Conservation (phyloP, 2,329 filamentous ascomycete species). For the Zymoseptoria brevis region DNA sequence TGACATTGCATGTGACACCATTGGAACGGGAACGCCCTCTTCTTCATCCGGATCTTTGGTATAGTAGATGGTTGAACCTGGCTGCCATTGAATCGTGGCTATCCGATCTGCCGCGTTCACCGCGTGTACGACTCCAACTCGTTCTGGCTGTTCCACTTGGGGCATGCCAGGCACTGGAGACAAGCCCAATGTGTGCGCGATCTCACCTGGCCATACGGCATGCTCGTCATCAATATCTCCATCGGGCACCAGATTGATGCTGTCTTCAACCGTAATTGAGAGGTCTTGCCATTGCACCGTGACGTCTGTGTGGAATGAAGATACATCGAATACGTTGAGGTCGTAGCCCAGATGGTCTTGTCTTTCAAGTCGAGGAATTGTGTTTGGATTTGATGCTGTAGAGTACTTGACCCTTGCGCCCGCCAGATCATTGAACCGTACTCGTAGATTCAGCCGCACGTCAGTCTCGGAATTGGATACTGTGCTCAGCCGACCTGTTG, state of each 20-base stretch:
- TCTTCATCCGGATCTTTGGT: constrained; percentile 42
- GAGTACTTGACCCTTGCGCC: constrained; percentile 47
- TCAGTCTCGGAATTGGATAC: constrained; percentile 30
- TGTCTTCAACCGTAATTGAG: constrained; percentile 40
- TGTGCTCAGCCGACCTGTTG: constrained; percentile 10
- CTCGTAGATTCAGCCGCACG: constrained; percentile 27
- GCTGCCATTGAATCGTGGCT: constrained; percentile 48
- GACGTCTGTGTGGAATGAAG: constrained; percentile 42
- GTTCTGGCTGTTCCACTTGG: constrained; percentile 31
- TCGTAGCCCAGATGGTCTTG: constrained; percentile 48
- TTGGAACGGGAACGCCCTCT: constrained; percentile 29
- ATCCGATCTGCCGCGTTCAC: constrained; percentile 50
- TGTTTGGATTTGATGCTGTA: constrained; percentile 31
- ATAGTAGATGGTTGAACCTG: constrained; percentile 49
- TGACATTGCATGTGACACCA: constrained; percentile 13
- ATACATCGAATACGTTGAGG: constrained; percentile 49
- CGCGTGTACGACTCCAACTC: constrained; percentile 50
- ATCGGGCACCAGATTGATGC: constrained; percentile 43
- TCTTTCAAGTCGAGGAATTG: constrained; percentile 38
- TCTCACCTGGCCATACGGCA: constrained; percentile 49
- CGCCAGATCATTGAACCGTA: constrained; percentile 48
- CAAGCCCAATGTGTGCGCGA: constrained; percentile 28
- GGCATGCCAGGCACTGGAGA: constrained; percentile 9
- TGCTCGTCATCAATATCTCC: constrained; percentile 48
- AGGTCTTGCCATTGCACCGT: constrained; percentile 54